These are phyloP conservation scores for Paxillus ammoniavirescens DNA, from an alignment of 768 basidiomycete species.

Conservation along the genomic window DNA sequence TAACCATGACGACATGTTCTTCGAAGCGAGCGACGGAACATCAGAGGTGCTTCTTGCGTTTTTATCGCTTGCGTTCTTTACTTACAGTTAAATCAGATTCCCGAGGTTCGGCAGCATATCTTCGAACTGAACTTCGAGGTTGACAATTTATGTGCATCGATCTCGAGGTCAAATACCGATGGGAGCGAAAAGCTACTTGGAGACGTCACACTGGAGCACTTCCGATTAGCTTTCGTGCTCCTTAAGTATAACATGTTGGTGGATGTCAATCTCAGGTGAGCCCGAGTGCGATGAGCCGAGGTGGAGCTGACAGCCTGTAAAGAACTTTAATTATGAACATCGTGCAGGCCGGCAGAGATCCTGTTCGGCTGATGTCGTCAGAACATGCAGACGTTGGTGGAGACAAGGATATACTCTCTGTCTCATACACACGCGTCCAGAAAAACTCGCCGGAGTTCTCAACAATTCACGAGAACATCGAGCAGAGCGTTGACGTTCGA, in stretches of 20 bases:
- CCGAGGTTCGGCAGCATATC: conserved; percentile 50
- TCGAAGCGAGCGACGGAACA: conserved; percentile 66
- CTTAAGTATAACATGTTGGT: conserved; percentile 87
- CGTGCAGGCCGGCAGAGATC: conserved; percentile 50
- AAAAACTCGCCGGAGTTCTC: conserved; percentile 83
- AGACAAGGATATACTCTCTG: conserved; percentile 67
- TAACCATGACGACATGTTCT: conserved; percentile 60
- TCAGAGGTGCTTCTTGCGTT: conserved; percentile 42
- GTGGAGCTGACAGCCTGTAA: conserved; percentile 10
- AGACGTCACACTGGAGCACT: conserved; percentile 74
- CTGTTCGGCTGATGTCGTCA: conserved; percentile 68
- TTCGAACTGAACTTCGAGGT: conserved; percentile 91
- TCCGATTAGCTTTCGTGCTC: conserved; percentile 70
- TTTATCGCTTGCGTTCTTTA: not conserved
- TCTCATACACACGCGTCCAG: conserved; percentile 80
- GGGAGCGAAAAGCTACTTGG: conserved; percentile 74
- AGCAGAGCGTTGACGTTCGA: conserved; percentile 83
- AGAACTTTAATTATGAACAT: conserved; percentile 80
- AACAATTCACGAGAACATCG: conserved; percentile 76
- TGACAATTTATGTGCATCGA: conserved; percentile 71
- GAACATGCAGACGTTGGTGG: conserved; percentile 38
- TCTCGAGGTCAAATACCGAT: conserved; percentile 67
- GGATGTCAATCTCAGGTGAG: conserved; percentile 73
- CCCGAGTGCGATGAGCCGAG: not conserved
- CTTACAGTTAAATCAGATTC: conserved; percentile 20